Conservation (phyloP, 2,329 filamentous ascomycete species). For the Sclerotinia nivalis region DNA sequence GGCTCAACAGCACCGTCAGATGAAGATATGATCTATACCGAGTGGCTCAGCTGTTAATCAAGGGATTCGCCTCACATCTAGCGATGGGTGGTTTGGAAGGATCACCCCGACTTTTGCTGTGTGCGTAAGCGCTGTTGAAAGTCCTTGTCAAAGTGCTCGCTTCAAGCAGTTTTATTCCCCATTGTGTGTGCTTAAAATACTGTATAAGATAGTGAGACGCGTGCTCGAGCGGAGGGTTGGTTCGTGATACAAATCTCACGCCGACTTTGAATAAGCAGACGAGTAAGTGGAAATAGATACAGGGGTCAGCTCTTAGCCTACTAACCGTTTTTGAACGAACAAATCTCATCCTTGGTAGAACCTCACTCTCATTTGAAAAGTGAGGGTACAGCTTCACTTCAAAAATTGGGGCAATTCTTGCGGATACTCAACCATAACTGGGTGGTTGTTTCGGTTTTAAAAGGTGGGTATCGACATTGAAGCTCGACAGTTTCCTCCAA, state of each 20-base stretch:
- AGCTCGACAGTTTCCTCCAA: neutral
- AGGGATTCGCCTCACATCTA: neutral
- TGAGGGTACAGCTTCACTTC: neutral
- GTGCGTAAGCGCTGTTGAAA: neutral
- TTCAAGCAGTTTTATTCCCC: neutral
- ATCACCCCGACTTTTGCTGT: neutral
- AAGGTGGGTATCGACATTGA: neutral
- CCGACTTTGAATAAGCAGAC: neutral
- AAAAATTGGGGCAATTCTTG: neutral
- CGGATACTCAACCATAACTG: neutral
- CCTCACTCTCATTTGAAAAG: neutral
- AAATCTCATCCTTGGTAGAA: neutral
- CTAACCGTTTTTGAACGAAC: neutral
- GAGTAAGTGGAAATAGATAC: neutral
- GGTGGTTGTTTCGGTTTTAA: neutral
- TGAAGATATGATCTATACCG: neutral
- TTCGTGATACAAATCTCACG: neutral
- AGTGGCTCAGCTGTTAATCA: neutral
- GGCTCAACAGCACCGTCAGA: neutral
- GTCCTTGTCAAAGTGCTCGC: neutral
- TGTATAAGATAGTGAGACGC: no score
- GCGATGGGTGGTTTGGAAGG: no score
- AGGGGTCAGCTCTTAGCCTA: neutral
- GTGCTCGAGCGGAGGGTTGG: neutral
- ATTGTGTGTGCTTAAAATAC: neutral